Percentiles rank a stretch among this genome's conserved stretches.
phyloP scores from a whole-genome alignment of 352 stramenopile genomes.

The Pythium brachiatum region DNA sequence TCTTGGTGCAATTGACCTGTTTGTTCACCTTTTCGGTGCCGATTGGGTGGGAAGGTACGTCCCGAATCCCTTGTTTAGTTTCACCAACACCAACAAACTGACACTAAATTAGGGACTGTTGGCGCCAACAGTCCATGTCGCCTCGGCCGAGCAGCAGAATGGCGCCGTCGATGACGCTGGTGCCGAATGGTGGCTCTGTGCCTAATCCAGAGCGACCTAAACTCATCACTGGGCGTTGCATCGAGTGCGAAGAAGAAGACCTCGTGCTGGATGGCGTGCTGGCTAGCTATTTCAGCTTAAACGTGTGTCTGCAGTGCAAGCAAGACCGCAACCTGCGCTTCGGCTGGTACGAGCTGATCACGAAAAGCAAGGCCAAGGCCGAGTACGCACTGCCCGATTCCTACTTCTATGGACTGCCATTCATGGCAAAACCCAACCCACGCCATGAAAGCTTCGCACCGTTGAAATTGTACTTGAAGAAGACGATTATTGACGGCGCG shows the following conservation, averaged over 20 bases:
- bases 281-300: constrained; percentile 47
- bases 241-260: constrained; percentile 47
- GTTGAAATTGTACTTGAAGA: constrained; percentile 61
- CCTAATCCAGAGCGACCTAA: constrained; percentile 10
- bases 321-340: constrained; percentile 49
- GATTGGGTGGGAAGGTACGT: constrained; percentile 15
- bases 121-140: neutral
- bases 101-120: constrained; percentile 14
- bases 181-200: neutral
- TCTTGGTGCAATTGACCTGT: neutral
- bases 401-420: constrained; percentile 45
- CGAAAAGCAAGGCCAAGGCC: constrained; percentile 50
- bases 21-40: constrained; percentile 10
- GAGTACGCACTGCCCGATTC: constrained; percentile 67
- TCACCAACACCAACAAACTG: neutral
- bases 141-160: constrained; percentile 1
- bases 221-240: constrained; percentile 32
- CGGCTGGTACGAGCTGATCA: constrained; percentile 57
- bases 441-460: constrained; percentile 63
- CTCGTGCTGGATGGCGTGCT: constrained; percentile 50
- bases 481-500: constrained; percentile 50
- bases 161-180: constrained; percentile 22
- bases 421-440: constrained; percentile 59
- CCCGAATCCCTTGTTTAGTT: constrained; percentile 23
- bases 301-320: constrained; percentile 62